Base-by-base conservation (phyloP, 2,329 filamentous ascomycete genomes). In the Chrysoporthe puriensis region DNA sequence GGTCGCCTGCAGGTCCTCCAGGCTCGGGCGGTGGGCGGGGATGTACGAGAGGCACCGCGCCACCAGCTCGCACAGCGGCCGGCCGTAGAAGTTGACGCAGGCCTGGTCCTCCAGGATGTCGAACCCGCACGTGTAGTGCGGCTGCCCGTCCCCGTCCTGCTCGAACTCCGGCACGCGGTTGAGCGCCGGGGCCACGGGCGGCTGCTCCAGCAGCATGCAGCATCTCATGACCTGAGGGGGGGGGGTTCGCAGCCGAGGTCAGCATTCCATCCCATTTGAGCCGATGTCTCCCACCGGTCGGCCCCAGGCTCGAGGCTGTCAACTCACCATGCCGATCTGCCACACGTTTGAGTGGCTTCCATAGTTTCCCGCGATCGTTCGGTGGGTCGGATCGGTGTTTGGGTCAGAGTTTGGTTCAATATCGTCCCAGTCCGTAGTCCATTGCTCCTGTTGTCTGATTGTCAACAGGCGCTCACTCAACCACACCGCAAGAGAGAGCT, bases 321-420 rank as follows among this genome's bases (percentile, higher is more conserved):
- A 34, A 34, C 52, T 18, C 21, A 67, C 65, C 65, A 63, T 59
- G 56, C 60, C 65, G 2, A 67, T 13, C 2, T 67, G 65, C 65
- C 65, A 67, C 21, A 67, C 26, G 26, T 64, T 67, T 4, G 60
- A 60, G 34, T 26, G 57, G 36, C 63, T 52, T 34, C 57, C 63
- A 52, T 8, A 50, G 9, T 44, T 52, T 40, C 54, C 54, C 18
- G 42, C n/a, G 26, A 36, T 2, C 16, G 21, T 16, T 42, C 21
- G 6, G n/a, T 11, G 7, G 9, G 0, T 14, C 11, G 40, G 18
- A 3, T 18, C 16, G 8, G 50, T 21, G 40, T 43, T 44, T 18
- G 21, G 50, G 14, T 58, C 50, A 9, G 65, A 67, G 13, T 60
- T 54, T 9, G 9, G 50, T 0, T 1, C 5, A 4, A 67, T 40